Evolutionary conservation across 1,139 yeast species (phyloP).

Genomic region (Yamadazyma trypodendri): DNA sequence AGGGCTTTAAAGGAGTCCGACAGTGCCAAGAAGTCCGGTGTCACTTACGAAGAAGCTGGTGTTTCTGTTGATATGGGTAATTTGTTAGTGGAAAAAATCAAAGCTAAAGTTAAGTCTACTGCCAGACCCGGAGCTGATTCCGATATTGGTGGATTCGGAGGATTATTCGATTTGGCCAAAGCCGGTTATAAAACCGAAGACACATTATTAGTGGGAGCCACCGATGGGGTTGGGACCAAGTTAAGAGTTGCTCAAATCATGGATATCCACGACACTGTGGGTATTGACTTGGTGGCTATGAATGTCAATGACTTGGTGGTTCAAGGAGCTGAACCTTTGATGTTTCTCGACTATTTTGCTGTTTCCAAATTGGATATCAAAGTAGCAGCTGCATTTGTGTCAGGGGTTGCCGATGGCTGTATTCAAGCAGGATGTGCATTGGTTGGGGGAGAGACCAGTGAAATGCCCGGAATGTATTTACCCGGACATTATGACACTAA

Average conservation of each 20-base stretch:
- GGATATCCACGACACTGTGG: conserved; percentile 90
- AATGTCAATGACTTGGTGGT: conserved; percentile 96
- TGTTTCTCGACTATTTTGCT: conserved; percentile 95
- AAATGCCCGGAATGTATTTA: conserved; percentile 99
- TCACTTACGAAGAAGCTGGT: conserved; percentile 92
- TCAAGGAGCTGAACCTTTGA: conserved; percentile 97
- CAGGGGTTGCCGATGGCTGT: conserved; percentile 97
- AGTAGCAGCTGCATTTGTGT: conserved; percentile 84
- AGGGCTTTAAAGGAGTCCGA: conserved; percentile 75
- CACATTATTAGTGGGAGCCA: conserved; percentile 90
- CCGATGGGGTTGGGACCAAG: conserved; percentile 99
- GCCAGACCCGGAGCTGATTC: conserved; percentile 96
- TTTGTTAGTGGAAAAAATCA: conserved; percentile 82
- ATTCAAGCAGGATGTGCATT: conserved; percentile 93
- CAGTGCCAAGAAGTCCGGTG: conserved; percentile 29
- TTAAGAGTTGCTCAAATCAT: conserved; percentile 90
- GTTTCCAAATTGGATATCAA: conserved; percentile 85
- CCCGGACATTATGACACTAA: conserved; percentile 96
- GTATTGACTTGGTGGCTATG: conserved; percentile 98
- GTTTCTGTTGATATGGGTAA: conserved; percentile 97
- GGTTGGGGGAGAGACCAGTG: conserved; percentile 98
- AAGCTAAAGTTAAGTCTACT: conserved; percentile 89
- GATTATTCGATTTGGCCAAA: conserved; percentile 82
- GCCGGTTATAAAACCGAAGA: conserved; percentile 80
- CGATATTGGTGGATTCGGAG: conserved; percentile 98